Evolutionary conservation across 2,329 filamentous ascomycete genomes (phyloP).

Genomic region (Pseudogymnoascus sp.): DNA sequence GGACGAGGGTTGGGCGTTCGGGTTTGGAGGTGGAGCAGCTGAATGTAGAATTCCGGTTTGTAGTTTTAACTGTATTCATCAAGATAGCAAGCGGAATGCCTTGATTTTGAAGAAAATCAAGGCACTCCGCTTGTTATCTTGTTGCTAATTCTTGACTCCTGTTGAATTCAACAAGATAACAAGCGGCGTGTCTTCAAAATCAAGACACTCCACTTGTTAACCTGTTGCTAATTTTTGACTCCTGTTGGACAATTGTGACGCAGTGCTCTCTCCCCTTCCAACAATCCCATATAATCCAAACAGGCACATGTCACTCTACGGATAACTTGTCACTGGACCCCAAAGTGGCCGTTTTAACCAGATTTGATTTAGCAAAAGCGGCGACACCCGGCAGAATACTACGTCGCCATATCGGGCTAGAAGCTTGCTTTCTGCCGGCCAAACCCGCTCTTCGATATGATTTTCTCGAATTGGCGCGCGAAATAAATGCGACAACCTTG

Average conservation of each 20-base stretch:
- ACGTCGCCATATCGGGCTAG: neutral
- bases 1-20: neutral
- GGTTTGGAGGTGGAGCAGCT: constrained; percentile 1
- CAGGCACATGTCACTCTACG: neutral
- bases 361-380: neutral
- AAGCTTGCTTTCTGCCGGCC: constrained; percentile 3
- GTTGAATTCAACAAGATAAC: neutral
- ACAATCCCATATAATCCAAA: neutral
- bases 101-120: neutral
- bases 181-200: neutral
- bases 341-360: neutral
- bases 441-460: constrained; percentile 5
- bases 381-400: constrained; percentile 3
- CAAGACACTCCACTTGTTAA: neutral
- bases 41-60: neutral
- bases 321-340: neutral
- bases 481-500: constrained; percentile 9
- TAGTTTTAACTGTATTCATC: neutral
- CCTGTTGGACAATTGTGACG: neutral
- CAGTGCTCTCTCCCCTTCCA: neutral
- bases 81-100: neutral
- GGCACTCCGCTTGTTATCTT: too few relatives aligned
- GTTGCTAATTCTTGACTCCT: too few relatives aligned
- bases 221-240: neutral
- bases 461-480: neutral